These are phyloP conservation scores for Tritrichomonas foetus DNA, from an alignment of 208 protist species.

Conservation along the genomic window DNA sequence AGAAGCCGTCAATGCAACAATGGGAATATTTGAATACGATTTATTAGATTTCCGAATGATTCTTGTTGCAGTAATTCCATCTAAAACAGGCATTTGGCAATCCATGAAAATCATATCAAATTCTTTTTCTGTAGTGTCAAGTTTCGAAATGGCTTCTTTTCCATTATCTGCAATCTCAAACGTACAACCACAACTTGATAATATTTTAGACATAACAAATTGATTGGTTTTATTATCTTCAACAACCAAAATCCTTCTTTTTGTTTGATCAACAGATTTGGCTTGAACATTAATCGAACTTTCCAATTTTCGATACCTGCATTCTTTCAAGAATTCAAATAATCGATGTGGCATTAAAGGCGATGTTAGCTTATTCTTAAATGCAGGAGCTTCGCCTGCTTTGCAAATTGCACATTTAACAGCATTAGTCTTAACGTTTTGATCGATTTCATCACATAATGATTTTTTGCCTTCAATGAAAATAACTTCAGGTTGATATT, in stretches of 20 bases:
- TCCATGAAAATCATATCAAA: no score
- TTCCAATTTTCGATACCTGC: neutral
- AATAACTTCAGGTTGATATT: neutral
- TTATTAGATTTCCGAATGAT: slow-evolving; percentile 38
- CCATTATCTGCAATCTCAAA: slow-evolving; percentile 18
- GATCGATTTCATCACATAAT: neutral
- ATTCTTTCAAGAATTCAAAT: neutral
- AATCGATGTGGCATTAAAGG: neutral
- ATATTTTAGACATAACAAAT: neutral
- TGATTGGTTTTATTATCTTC: no score
- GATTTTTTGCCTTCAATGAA: neutral
- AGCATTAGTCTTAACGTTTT: neutral
- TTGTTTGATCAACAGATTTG: neutral
- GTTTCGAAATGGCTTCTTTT: neutral
- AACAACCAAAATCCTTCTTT: slow-evolving; percentile 44
- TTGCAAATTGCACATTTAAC: neutral
- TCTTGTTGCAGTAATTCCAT: slow-evolving; percentile 49
- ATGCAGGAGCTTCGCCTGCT: neutral
- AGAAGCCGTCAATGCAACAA: slow-evolving; percentile 51
- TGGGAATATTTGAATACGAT: slow-evolving; percentile 33
- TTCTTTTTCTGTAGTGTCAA: neutral
- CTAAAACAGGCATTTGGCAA: slow-evolving; percentile 55
- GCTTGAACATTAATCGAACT: neutral
- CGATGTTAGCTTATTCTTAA: neutral
- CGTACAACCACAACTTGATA: neutral